Percentiles rank a stretch among this genome's conserved stretches.
phyloP scores from a whole-genome alignment of 768 basidiomycete species.

The Suillus paluster region DNA sequence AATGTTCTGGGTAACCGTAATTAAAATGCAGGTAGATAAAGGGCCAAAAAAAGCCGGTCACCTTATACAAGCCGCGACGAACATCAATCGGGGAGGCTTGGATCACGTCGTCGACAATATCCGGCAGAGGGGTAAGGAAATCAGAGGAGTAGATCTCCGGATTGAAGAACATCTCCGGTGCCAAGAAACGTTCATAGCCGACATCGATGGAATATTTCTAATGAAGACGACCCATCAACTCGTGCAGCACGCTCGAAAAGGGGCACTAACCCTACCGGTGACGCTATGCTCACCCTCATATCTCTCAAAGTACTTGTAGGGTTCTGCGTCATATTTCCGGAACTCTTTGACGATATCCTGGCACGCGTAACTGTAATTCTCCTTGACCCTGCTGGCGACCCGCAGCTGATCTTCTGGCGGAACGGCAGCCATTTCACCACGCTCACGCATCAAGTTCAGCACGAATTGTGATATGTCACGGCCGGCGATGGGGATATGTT shows the following conservation, averaged over 20 bases:
- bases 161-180: slow-evolving; percentile 99
- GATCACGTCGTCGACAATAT: slow-evolving; percentile 96
- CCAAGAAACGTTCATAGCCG: slow-evolving; percentile 98
- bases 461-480: slow-evolving; percentile 98
- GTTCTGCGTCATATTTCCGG: slow-evolving; percentile 96
- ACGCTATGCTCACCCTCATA: slow-evolving; percentile 94
- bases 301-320: slow-evolving; percentile 91
- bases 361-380: slow-evolving; percentile 97
- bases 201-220: slow-evolving; percentile 95
- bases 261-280: slow-evolving; percentile 75
- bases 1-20: slow-evolving; percentile 71
- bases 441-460: slow-evolving; percentile 92
- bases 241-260: background rate
- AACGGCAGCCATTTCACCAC: slow-evolving; percentile 88
- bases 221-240: background rate
- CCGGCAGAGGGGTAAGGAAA: slow-evolving; percentile 93
- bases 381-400: slow-evolving; percentile 94
- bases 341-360: slow-evolving; percentile 99
- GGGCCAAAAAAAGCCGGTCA: slow-evolving; percentile 28
- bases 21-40: background rate
- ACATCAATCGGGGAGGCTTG: slow-evolving; percentile 97
- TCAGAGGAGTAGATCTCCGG: slow-evolving; percentile 98
- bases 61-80: slow-evolving; percentile 95
- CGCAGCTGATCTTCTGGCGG: slow-evolving; percentile 94
- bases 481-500: slow-evolving; percentile 98